A percentile compares a stretch with the other conserved stretches of the same genome.
Conservation (phyloP, 371 early-diverging fungal genomes). For the Nosema muscidifuracis region DNA sequence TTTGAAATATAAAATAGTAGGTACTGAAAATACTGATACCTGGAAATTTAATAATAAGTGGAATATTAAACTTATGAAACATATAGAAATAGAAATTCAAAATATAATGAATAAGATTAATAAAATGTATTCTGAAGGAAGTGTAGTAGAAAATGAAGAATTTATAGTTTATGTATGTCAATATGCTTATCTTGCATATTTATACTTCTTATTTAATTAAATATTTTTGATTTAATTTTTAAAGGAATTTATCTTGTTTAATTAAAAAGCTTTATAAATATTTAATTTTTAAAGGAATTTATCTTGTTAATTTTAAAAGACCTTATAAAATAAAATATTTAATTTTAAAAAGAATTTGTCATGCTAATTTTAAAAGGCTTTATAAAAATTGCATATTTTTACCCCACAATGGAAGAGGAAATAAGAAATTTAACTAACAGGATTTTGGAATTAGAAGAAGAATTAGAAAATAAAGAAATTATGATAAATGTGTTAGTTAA, state of each 20-base stretch:
- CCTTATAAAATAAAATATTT: neutral
- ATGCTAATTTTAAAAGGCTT: neutral
- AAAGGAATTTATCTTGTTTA: too few relatives aligned
- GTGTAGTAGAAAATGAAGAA: slow-evolving; percentile 4
- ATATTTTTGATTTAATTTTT: too few relatives aligned
- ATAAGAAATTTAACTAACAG: neutral
- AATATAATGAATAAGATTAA: neutral
- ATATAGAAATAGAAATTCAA: neutral
- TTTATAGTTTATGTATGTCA: neutral
- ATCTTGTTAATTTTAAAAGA: neutral
- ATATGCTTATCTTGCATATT: neutral
- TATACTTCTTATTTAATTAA: slow-evolving; percentile 8
- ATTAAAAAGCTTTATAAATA: neutral
- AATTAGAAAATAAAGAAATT: slow-evolving; percentile 36
- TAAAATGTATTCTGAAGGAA: neutral
- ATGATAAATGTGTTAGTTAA: slow-evolving; percentile 35
- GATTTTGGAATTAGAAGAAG: slow-evolving; percentile 20
- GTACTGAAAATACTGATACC: neutral
- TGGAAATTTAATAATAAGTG: slow-evolving; percentile 10
- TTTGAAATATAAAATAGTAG: neutral
- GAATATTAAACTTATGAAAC: neutral
- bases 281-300: neutral
- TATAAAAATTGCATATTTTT: neutral
- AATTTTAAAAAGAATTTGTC: too few relatives aligned
- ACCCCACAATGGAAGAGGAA: slow-evolving; percentile 5